A percentile compares a stretch with the other conserved stretches of the same genome.
phyloP scores from a whole-genome alignment of 2,329 filamentous ascomycete species.

The Fusarium sp. region DNA sequence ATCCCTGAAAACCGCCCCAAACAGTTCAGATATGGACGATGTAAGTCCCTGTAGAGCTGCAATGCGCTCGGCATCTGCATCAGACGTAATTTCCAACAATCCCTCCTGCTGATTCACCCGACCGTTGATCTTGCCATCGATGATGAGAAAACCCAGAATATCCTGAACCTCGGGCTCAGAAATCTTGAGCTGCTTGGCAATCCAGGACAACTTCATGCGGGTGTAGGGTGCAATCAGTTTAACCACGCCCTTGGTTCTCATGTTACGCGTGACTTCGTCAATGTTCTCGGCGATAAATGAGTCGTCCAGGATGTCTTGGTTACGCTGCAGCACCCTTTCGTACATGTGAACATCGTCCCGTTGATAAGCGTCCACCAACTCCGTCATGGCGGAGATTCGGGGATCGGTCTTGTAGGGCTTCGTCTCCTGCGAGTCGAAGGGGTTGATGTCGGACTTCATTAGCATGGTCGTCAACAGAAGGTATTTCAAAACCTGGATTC shows the following conservation, averaged over 20 bases:
- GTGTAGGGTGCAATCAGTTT: constrained; percentile 96
- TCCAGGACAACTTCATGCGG: constrained; percentile 87
- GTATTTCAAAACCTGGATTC: constrained; percentile 98
- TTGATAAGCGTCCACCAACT: constrained; percentile 96
- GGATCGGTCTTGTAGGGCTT: constrained; percentile 98
- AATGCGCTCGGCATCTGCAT: constrained; percentile 79
- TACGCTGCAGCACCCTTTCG: constrained; percentile 85
- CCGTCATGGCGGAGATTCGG: constrained; percentile 95
- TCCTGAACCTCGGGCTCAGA: constrained; percentile 89
- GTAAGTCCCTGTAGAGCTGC: constrained; percentile 80
- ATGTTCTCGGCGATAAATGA: constrained; percentile 99
- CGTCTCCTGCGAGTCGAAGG: constrained; percentile 98
- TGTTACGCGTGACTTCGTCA: constrained; percentile 97
- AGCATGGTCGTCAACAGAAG: constrained; percentile 97
- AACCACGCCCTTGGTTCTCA: constrained; percentile 94
- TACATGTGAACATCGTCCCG: constrained; percentile 93
- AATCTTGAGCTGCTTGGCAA: constrained; percentile 89
- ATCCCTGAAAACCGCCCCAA: constrained; percentile 79
- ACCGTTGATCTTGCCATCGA: constrained; percentile 87
- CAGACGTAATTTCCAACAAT: constrained; percentile 82
- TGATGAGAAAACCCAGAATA: constrained; percentile 93
- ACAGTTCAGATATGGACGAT: constrained; percentile 75
- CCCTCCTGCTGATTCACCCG: constrained; percentile 91
- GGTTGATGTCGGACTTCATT: constrained; percentile 98
- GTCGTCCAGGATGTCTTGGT: constrained; percentile 89